Evolutionary conservation across 306 rosid species (phyloP).

Genomic region (Mucuna pruriens): DNA sequence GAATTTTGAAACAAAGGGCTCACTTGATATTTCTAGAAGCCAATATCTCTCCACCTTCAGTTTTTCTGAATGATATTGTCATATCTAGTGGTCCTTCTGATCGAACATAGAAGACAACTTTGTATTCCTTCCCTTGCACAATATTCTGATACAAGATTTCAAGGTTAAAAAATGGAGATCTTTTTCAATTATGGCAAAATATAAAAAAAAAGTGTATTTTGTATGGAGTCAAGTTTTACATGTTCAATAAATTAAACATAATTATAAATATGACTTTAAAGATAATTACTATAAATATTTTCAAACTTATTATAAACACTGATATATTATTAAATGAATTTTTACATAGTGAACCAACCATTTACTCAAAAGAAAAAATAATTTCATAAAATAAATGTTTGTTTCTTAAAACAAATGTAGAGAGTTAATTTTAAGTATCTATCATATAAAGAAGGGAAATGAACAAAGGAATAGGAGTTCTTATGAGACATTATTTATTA

Average conservation of each 20-base stretch:
- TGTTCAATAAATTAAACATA: no score
- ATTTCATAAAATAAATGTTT: neutral
- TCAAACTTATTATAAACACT: no score
- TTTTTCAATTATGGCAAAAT: neutral
- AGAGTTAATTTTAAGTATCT: neutral
- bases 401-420: neutral
- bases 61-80: constrained; percentile 53
- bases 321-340: no score
- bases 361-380: neutral
- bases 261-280: no score
- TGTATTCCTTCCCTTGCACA: constrained; percentile 65
- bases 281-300: no score
- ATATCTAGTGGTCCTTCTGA: constrained; percentile 58
- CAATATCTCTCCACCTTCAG: constrained; percentile 50
- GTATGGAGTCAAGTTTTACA: no score
- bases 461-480: neutral
- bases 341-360: no score
- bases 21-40: constrained; percentile 60
- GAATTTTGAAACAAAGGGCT: constrained; percentile 32
- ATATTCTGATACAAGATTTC: constrained; percentile 60
- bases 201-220: no score
- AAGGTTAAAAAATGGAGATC: neutral
- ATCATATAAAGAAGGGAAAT: neutral
- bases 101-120: constrained; percentile 53
- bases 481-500: neutral